Evolutionary conservation across 768 basidiomycete genomes (phyloP), one percentile per base, ranked within the genome.

Genomic region (Leccinum boreale): DNA sequence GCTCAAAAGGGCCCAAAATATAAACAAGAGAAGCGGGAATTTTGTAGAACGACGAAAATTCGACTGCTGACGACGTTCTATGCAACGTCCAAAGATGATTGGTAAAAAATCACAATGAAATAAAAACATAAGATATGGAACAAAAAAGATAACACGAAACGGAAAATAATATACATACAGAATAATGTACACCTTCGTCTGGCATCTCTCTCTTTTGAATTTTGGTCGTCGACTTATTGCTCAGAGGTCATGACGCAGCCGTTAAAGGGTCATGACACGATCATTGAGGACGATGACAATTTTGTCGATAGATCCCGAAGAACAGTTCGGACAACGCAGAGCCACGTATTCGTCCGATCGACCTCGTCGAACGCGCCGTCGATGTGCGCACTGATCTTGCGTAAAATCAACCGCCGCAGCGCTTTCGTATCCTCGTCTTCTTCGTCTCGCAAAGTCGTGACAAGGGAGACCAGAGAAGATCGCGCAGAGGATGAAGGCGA

Each of bases 371-470:
- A 79, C 2, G 84, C 83, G 6, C 81, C 82, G 15, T 75, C 75
- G 53, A 81, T 62, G 48, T 80, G 73, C 57, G 82, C 79, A 39
- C 85, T 82, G 54, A 90, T 80, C 72, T 89, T 89, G 48, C 85
- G 80, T 42, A 84, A 70, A 21, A 90, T 64, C n/a, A 91, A 69
- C 17, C 86, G 78, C 14, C 86, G 85, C 35, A 89, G 74, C 26
- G 79, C 77, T 35, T 81, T 79, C 11, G 77, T 79, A 58, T 90
- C 89, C 50, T 89, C 83, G 55, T 87, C 87, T 60, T 84, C 85
- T 36, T 79, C 74, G 49, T 81, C 81, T 1, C 78, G 79, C 3
- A 81, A 62, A 0, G 82, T 82, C 4, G 75, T 77, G 6, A 81
- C 74, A 29, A 83, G 66, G 3, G 86, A 83, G n/a, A 76, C 57